Evolutionary conservation across 2,329 filamentous ascomycete genomes (phyloP), one percentile per base, ranked within the genome.

Genomic region (Spiromastix sp.): DNA sequence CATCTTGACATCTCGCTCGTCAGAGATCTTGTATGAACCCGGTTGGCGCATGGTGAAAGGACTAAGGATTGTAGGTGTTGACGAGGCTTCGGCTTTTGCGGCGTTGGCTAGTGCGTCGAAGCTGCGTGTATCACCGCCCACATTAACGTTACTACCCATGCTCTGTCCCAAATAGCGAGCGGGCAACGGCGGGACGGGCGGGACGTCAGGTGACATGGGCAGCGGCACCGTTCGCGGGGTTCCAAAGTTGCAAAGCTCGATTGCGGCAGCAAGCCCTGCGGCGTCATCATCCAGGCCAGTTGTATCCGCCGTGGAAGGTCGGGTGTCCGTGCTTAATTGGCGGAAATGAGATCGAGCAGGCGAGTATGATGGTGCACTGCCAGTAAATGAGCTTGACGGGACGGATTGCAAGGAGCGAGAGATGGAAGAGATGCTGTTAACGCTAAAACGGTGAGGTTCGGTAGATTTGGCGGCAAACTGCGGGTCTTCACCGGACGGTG

Each of bases 241-340:
- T 45, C 80, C 79, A 57, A 93, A 91, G 59, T 85, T 93, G 43
- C 94, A 76, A 45, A 94, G 69, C 48, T 91, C 85, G 32, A 95
- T 85, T 3, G 89, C 87, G 10, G 87, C 87, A 13, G 86, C 89
- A 40, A 96, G 71, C 45, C 93, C 85, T 30, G 78, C 81, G 52
- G 93, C 87, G 44, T 93, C 85, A 49, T 89, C 78, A 37, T 85
- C 81, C 6, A 77, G 79, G 34, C 70, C 67, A 53, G 80, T 84
- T 46, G 74, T 76, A 24, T 86, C 85, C 4, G 85, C 86, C 2
- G 86, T 93, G 21, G 74, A 73, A 18, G 86, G 85, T 20, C 85
- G 78, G 40, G 72, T 72, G 47, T 87, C 82, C 43, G 78, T 77
- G 56, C 83, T 91, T 48, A 72, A 77, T 43, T 86, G 79, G 41